Evolutionary conservation across 1,139 yeast genomes (phyloP).

Genomic region (Kluyveromyces marxianus): DNA sequence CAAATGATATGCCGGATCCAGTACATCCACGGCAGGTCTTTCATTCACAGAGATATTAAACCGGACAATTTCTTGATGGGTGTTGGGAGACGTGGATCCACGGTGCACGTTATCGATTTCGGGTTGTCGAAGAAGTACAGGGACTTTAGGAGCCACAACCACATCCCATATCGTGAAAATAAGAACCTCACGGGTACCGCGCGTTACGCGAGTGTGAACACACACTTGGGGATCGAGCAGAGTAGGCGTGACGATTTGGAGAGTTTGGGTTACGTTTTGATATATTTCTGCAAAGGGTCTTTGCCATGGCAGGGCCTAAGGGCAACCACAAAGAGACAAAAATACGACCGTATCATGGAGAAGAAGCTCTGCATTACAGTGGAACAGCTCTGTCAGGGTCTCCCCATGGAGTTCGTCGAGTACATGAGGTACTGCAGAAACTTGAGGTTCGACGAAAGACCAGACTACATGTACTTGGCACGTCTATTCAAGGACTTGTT

Average conservation of each 20-base stretch:
- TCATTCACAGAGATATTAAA: constrained; percentile 75
- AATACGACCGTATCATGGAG: constrained; percentile 94
- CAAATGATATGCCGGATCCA: constrained; percentile 92
- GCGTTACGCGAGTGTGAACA: constrained; percentile 91
- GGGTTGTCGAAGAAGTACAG: constrained; percentile 93
- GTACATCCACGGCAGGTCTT: constrained; percentile 90
- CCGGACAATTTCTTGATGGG: constrained; percentile 74
- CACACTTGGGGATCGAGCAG: constrained; percentile 95
- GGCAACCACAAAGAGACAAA: constrained; percentile 95
- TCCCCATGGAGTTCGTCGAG: constrained; percentile 84
- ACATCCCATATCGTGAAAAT: constrained; percentile 92
- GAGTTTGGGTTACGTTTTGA: constrained; percentile 87
- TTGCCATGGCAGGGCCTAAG: constrained; percentile 98
- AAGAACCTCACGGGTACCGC: constrained; percentile 97
- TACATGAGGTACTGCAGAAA: constrained; percentile 86
- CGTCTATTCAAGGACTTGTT: constrained; percentile 85
- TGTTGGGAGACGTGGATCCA: constrained; percentile 86
- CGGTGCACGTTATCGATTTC: constrained; percentile 93
- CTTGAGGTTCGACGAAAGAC: constrained; percentile 90
- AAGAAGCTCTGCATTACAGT: constrained; percentile 91
- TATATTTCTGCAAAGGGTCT: constrained; percentile 91
- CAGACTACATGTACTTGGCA: constrained; percentile 86
- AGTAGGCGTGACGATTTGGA: constrained; percentile 95
- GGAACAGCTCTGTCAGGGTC: constrained; percentile 82
- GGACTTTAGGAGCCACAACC: constrained; percentile 90